Percentiles rank a stretch among this genome's conserved stretches.
Evolutionary conservation across 1,139 yeast species (phyloP).

Genomic region (Williopsis jadinii): DNA sequence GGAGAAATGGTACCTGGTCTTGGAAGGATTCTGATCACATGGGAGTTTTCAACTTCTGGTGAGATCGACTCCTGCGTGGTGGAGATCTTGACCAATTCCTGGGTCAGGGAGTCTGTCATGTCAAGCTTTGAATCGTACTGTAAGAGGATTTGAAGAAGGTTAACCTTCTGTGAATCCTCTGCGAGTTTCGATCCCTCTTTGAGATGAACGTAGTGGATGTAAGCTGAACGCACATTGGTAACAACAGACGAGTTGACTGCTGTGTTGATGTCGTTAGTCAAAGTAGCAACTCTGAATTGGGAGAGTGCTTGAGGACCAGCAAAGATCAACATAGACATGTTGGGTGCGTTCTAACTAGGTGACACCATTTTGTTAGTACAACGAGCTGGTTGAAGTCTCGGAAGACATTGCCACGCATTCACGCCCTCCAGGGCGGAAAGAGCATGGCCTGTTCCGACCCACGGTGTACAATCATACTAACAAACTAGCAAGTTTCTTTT

Average conservation of each 20-base stretch:
- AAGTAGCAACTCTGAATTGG: constrained; percentile 68
- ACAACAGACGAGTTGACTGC: constrained; percentile 58
- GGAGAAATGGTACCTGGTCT: constrained; percentile 97
- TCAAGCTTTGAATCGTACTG: constrained; percentile 71
- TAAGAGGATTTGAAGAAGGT: constrained; percentile 56
- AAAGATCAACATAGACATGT: constrained; percentile 48
- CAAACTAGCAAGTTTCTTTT: too few relatives aligned
- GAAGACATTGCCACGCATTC: too few relatives aligned
- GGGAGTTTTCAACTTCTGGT: constrained; percentile 42
- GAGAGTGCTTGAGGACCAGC: constrained; percentile 94
- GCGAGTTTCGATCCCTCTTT: constrained; percentile 30
- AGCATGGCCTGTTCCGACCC: too few relatives aligned
- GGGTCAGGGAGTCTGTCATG: constrained; percentile 39
- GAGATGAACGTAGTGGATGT: constrained; percentile 74
- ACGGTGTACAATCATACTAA: too few relatives aligned
- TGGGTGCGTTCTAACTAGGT: background rate
- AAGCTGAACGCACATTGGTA: constrained; percentile 63
- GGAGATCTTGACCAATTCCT: constrained; percentile 40
- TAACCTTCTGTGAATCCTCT: constrained; percentile 30
- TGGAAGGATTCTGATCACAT: constrained; percentile 74
- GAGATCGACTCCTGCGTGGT: constrained; percentile 19
- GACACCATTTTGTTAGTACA: too few relatives aligned
- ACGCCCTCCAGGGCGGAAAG: too few relatives aligned
- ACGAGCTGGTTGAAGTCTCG: too few relatives aligned
- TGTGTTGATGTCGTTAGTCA: constrained; percentile 67